Percentiles rank a stretch among this genome's conserved stretches.
These are phyloP conservation scores for Xylariaceae sp. DNA, from an alignment of 2,329 filamentous ascomycete species.

Conservation along the genomic window DNA sequence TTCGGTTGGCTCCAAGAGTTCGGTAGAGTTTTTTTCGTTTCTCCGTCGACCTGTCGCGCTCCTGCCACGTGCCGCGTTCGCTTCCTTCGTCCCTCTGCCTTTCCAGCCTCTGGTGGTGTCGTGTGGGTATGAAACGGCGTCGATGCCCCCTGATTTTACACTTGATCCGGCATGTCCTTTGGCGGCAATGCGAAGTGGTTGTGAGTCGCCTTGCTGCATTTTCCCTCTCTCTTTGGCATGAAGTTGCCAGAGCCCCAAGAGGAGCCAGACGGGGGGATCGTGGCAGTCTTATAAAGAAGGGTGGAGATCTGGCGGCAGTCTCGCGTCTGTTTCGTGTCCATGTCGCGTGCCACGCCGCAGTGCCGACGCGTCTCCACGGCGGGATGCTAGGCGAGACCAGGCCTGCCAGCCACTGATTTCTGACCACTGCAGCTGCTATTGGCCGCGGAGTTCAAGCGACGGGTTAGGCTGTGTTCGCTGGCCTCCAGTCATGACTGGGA, in stretches of 20 bases:
- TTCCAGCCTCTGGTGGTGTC: neutral
- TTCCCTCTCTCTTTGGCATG: slow-evolving; percentile 7
- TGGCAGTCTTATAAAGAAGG: slow-evolving; percentile 28
- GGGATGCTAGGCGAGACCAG: neutral
- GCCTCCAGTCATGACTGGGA: no score
- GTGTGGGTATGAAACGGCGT: neutral
- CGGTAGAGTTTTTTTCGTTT: neutral
- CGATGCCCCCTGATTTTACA: neutral
- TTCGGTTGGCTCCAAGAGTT: slow-evolving; percentile 2
- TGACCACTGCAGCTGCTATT: slow-evolving; percentile 20
- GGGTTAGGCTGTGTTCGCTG: no score
- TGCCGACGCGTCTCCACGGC: slow-evolving; percentile 24
- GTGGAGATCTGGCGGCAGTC: slow-evolving; percentile 17
- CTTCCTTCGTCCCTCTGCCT: neutral
- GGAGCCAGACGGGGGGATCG: slow-evolving; percentile 18
- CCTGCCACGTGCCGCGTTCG: neutral
- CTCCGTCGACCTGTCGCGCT: neutral
- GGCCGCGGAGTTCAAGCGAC: slow-evolving; percentile 11
- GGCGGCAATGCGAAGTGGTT: neutral
- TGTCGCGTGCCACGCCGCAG: slow-evolving; percentile 22
- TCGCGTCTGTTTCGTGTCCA: slow-evolving; percentile 31
- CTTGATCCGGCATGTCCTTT: neutral
- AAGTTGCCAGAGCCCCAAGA: slow-evolving; percentile 10
- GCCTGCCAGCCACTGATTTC: slow-evolving; percentile 18
- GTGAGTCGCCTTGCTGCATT: neutral